phyloP scores from a whole-genome alignment of 2,329 filamentous ascomycete species.

The Xylariaceae sp. region DNA sequence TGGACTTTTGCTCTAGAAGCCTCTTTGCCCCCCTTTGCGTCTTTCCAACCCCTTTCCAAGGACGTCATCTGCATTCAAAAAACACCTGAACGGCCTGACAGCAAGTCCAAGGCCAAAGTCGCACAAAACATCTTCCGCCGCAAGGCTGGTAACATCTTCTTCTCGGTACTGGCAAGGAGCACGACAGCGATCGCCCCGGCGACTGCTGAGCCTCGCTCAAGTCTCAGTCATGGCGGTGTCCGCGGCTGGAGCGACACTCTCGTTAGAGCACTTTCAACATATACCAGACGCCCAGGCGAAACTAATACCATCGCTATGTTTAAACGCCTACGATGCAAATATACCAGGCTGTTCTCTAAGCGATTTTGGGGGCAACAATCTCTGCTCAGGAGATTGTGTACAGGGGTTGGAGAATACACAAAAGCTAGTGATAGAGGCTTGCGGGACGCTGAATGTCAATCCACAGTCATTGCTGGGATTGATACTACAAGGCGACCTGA shows the following conservation, averaged over 20 bases:
- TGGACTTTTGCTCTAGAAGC: neutral
- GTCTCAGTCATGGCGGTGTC: constrained; percentile 14
- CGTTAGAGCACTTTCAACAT: constrained; percentile 20
- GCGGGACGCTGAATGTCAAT: constrained; percentile 14
- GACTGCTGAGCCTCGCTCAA: constrained; percentile 9
- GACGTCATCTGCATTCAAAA: neutral
- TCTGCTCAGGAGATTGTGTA: constrained; percentile 19
- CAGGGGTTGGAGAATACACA: constrained; percentile 15
- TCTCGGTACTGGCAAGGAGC: constrained; percentile 4
- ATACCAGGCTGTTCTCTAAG: constrained; percentile 17
- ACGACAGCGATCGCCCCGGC: constrained; percentile 11
- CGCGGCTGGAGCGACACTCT: constrained; percentile 18
- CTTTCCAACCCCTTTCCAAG: neutral
- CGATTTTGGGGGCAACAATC: constrained; percentile 17
- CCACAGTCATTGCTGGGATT: constrained; percentile 17
- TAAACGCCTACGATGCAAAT: constrained; percentile 16
- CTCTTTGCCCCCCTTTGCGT: neutral
- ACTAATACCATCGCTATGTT: constrained; percentile 19
- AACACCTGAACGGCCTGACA: too few relatives aligned
- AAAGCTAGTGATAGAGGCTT: constrained; percentile 11
- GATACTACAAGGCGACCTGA: constrained; percentile 15
- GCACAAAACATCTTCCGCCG: too few relatives aligned
- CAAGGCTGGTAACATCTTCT: neutral
- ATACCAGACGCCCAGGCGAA: constrained; percentile 21
- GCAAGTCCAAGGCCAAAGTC: too few relatives aligned